Evolutionary conservation across 2,329 filamentous ascomycete species (phyloP).

Genomic region (Calycina herbarum): DNA sequence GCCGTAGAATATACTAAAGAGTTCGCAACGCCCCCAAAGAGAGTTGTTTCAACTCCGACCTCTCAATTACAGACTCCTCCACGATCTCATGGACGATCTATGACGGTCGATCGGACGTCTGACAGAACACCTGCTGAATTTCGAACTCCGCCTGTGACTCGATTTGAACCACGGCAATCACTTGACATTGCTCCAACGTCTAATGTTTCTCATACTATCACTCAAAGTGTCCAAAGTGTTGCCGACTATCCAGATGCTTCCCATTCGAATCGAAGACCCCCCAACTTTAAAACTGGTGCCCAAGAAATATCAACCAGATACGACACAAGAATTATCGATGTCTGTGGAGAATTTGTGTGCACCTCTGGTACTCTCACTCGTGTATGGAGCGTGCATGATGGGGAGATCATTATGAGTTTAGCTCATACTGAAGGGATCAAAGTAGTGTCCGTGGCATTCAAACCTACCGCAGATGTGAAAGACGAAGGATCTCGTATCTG

Average conservation of each 20-base stretch:
- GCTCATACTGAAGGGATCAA: slow-evolving; percentile 83
- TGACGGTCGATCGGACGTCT: slow-evolving; percentile 50
- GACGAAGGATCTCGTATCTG: slow-evolving; percentile 82
- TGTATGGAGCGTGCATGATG: slow-evolving; percentile 83
- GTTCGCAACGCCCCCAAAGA: slow-evolving; percentile 41
- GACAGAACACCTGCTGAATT: slow-evolving; percentile 43
- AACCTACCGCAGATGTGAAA: slow-evolving; percentile 73
- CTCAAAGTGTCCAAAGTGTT: slow-evolving; percentile 21
- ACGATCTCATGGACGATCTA: slow-evolving; percentile 48
- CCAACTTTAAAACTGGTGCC: slow-evolving; percentile 69
- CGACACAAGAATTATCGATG: slow-evolving; percentile 81
- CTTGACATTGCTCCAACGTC: slow-evolving; percentile 20
- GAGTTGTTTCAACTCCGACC: slow-evolving; percentile 44
- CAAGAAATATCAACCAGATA: slow-evolving; percentile 81
- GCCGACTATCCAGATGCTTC: slow-evolving; percentile 79
- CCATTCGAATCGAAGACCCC: slow-evolving; percentile 80
- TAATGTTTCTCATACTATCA: slow-evolving; percentile 16
- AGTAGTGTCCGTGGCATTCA: slow-evolving; percentile 80
- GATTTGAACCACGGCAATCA: slow-evolving; percentile 21
- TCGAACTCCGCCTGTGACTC: slow-evolving; percentile 33
- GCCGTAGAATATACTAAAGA: slow-evolving; percentile 12
- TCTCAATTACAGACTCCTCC: slow-evolving; percentile 46
- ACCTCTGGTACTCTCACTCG: slow-evolving; percentile 84
- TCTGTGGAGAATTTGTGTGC: slow-evolving; percentile 84
- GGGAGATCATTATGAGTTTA: slow-evolving; percentile 77